Evolutionary conservation across 2,329 filamentous ascomycete genomes (phyloP), one percentile per base, ranked within the genome.

Genomic region (Pseudogymnoascus sp.): DNA sequence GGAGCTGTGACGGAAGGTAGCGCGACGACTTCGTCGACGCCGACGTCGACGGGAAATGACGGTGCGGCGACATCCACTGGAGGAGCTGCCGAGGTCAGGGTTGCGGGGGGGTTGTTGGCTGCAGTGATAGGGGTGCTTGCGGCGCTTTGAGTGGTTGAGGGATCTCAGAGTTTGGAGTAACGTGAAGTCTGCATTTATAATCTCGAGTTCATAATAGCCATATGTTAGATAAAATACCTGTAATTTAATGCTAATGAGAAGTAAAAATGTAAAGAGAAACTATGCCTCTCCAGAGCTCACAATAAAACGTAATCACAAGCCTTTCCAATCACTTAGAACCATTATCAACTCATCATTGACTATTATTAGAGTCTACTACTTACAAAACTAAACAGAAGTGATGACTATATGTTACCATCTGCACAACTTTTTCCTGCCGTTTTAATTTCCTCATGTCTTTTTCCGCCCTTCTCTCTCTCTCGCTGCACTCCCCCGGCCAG

Each of bases 91-190:
- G 19, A 42, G n/a, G 33, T 61, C 59, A 61, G 21, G n/a, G 38
- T 61, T 42, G 59, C 59, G 38, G 59, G 59, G 19, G 33, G 59
- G 14, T 26, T 61, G 59, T 29, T 61, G 8, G 59, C 33, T 24
- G 59, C 33, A 11, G 59, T 61, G n/a, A 29, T 61, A 24, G 59
- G 59, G 4, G 59, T 29, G n/a, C 29, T 40, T n/a, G 59, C 38
- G 13, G 59, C 14, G 7, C 11, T 61, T 16, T 61, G 33, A 61
- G 38, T 14, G n/a, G 33, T 33, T 29, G 14, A 14, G 14, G 11
- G 4, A 37, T 37, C 33, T 37, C 10, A 37, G 33, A 14, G 13
- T 37, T 37, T 14, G 10, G 10, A 33, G 31, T 33, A 11, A 4
- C 10, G 31, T 33, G 31, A 10, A 37, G 4, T 11, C 11, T 11